Percentiles rank a stretch among this genome's conserved stretches.
Conservation (phyloP, 2,329 filamentous ascomycete genomes). For the Gyromitra esculenta region DNA sequence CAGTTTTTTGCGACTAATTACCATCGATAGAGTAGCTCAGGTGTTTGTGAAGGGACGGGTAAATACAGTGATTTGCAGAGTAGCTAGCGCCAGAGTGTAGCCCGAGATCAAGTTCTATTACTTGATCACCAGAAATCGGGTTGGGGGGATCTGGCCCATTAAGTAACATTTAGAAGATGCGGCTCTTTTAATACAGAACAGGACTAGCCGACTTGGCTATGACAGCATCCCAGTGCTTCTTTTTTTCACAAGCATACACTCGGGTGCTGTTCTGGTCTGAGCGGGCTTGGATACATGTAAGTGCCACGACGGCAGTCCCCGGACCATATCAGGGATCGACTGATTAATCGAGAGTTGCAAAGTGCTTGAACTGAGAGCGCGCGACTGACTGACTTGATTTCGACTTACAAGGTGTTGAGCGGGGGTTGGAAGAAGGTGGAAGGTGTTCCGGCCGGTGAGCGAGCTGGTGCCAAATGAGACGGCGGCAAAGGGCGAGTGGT, state of each 20-base stretch:
- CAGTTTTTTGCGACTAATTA: too few relatives aligned
- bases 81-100: too few relatives aligned
- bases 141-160: too few relatives aligned
- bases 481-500: conserved; percentile 26
- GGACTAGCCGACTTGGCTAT: conserved; percentile 15
- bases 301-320: conserved; percentile 13
- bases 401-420: conserved; percentile 28
- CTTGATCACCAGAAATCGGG: too few relatives aligned
- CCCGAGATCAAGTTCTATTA: too few relatives aligned
- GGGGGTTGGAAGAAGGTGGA: not conserved
- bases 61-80: too few relatives aligned
- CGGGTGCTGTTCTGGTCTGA: conserved; percentile 10
- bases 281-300: conserved; percentile 12
- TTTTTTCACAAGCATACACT: conserved; percentile 24
- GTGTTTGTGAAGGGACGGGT: too few relatives aligned
- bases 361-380: not conserved
- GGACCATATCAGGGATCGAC: conserved; percentile 5
- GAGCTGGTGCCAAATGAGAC: conserved; percentile 14
- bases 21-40: too few relatives aligned
- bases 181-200: conserved; percentile 21
- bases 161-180: conserved; percentile 3
- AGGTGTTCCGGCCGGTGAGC: conserved; percentile 13
- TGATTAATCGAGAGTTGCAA: conserved; percentile 17
- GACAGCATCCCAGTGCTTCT: conserved; percentile 18
- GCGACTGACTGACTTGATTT: conserved; percentile 17